Evolutionary conservation across 768 basidiomycete species (phyloP), one percentile per base, ranked within the genome.

Genomic region (Trametes sanguinea): DNA sequence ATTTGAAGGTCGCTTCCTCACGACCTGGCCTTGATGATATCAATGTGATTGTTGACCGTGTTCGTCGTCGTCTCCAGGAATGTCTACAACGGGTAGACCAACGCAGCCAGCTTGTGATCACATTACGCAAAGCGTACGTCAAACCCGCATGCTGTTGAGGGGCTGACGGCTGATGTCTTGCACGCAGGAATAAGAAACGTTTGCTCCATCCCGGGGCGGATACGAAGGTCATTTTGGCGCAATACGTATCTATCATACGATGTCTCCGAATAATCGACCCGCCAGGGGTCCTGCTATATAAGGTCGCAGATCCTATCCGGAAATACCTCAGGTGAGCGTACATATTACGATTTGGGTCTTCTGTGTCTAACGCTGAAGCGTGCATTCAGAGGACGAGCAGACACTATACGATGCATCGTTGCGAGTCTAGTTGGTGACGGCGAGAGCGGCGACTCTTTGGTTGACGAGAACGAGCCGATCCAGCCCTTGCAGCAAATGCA

Each of bases 131-230:
- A 77, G 84, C 88, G 95, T 96, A 62, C 63, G 88, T 74, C 45
- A 22, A 22, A 22, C 22, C 22, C 22, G 22, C 22, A 22, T 22
- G 22, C 22, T 22, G 33, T 22, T 22, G 22, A 22, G 22, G 22
- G 22, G 22, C 22, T 22, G 22, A 22, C 22, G 22, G 22, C 22
- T 22, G 43, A 52, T 45, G 39, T 10, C 6, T 33, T 30, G 22
- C 22, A 46, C 11, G 33, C 71, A 97, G 94, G 9, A 94, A 93
- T 68, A 84, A 83, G 58, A 89, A 88, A 70, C 89, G 97, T 4
- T 82, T 99, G 1, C 85, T 99, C 6, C 95, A 98, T 70, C 97
- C 96, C 1, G 97, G 96, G 2, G 94, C 95, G 4, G 95, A 95
- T 65, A 99, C 97, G 0, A 91, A 90, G 69, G 85, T 92, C 62